Conservation (phyloP, 352 stramenopile species). For the Detonula confervacea region DNA sequence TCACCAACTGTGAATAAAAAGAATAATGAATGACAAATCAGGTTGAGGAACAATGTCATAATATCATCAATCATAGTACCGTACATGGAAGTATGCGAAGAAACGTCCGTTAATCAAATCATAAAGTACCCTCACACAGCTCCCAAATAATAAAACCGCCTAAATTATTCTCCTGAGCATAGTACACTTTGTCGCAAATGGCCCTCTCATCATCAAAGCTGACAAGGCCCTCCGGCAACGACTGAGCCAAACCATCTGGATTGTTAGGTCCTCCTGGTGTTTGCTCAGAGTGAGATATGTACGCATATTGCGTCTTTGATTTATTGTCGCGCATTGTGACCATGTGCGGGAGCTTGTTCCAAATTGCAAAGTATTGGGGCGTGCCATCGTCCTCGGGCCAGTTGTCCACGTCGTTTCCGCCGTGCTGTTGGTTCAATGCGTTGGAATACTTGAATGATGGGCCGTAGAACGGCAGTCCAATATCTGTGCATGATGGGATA, state of each 20-base stretch:
- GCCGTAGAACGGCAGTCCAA: slow-evolving; percentile 61
- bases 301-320: slow-evolving; percentile 61
- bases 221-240: too few relatives aligned
- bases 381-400: slow-evolving; percentile 49
- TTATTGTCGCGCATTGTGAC: slow-evolving; percentile 52
- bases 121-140: too few relatives aligned
- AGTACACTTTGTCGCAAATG: slow-evolving; percentile 65
- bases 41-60: too few relatives aligned
- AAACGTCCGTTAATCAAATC: too few relatives aligned
- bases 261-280: too few relatives aligned
- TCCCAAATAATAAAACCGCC: slow-evolving; percentile 34
- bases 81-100: too few relatives aligned
- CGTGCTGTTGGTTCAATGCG: slow-evolving; percentile 32
- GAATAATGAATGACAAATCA: too few relatives aligned
- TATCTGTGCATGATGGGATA: too few relatives aligned
- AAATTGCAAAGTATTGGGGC: slow-evolving; percentile 56
- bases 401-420: slow-evolving; percentile 48
- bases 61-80: too few relatives aligned
- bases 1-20: too few relatives aligned
- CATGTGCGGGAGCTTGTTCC: slow-evolving; percentile 57
- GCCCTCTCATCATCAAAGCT: slow-evolving; percentile 60
- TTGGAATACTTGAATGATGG: slow-evolving; percentile 33
- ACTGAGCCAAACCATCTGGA: too few relatives aligned
- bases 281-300: too few relatives aligned
- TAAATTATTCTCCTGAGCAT: slow-evolving; percentile 33